Evolutionary conservation across 2,329 filamentous ascomycete genomes (phyloP).

Genomic region (Chaetomium sp.): DNA sequence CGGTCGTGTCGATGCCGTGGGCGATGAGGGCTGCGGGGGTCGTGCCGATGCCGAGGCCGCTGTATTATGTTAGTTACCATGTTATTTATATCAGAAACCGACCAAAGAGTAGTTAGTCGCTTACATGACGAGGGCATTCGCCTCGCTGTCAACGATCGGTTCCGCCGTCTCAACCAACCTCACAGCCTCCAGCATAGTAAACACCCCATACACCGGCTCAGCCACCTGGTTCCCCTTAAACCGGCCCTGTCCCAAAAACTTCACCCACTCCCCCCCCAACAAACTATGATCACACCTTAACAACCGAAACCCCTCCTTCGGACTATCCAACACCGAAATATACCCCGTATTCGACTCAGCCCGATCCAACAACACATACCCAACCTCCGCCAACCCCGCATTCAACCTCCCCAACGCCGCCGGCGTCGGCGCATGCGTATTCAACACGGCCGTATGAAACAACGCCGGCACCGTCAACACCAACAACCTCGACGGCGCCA

Average conservation of each 20-base stretch:
- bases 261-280: conserved; percentile 84
- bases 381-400: conserved; percentile 53
- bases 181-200: conserved; percentile 89
- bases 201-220: conserved; percentile 94
- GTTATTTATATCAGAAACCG: no score
- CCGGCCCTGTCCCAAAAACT: conserved; percentile 42
- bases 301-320: conserved; percentile 63
- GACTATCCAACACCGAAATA: conserved; percentile 78
- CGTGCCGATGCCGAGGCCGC: conserved; percentile 87
- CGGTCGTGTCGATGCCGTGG: conserved; percentile 86
- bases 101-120: no score
- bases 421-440: conserved; percentile 63
- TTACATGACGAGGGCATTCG: conserved; percentile 83
- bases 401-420: conserved; percentile 59
- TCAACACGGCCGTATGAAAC: conserved; percentile 62
- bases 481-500: conserved; percentile 64
- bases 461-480: conserved; percentile 64
- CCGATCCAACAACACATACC: conserved; percentile 73
- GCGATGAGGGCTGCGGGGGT: conserved; percentile 78
- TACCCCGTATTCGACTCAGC: conserved; percentile 87
- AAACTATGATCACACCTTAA: conserved; percentile 93
- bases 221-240: conserved; percentile 49
- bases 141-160: conserved; percentile 53
- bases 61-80: conserved; percentile 31
- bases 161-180: conserved; percentile 62